phyloP scores from a whole-genome alignment of 257 asterid genomes.

The Solanum boliviense region DNA sequence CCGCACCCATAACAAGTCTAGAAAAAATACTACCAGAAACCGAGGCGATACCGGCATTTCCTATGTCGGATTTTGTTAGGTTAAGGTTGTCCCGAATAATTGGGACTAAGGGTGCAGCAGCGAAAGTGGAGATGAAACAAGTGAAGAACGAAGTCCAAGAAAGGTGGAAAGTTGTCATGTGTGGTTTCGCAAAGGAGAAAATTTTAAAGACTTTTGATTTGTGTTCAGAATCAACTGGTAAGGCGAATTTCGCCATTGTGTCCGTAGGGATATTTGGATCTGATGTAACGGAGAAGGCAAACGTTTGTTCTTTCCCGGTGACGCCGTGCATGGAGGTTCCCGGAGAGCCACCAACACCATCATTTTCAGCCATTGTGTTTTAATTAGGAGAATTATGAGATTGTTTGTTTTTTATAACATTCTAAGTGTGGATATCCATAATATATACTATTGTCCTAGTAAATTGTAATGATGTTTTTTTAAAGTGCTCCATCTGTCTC shows the following conservation, averaged over 20 bases:
- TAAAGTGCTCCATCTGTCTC: no score
- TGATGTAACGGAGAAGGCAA: constrained; percentile 25
- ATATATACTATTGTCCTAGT: no score
- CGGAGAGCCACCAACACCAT: constrained; percentile 16
- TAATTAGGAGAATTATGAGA: not conserved
- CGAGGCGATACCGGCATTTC: constrained; percentile 51
- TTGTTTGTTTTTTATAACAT: not conserved
- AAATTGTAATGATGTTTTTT: no score
- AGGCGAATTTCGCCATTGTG: constrained; percentile 20
- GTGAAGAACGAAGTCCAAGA: constrained; percentile 56
- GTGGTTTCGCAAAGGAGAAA: constrained; percentile 33
- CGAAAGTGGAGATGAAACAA: constrained; percentile 48
- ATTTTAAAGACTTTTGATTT: constrained; percentile 38
- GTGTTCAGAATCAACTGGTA: constrained; percentile 58
- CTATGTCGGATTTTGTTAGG: constrained; percentile 33
- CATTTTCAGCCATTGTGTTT: constrained; percentile 14
- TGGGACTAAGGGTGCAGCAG: constrained; percentile 54
- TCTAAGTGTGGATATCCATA: not conserved
- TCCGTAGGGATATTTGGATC: constrained; percentile 17
- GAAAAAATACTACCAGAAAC: constrained; percentile 52
- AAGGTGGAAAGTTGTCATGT: constrained; percentile 54
- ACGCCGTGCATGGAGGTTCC: constrained; percentile 57
- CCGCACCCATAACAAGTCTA: constrained; percentile 47
- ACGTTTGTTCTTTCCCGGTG: constrained; percentile 40
- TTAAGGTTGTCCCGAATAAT: constrained; percentile 50